phyloP scores from a whole-genome alignment of 2,329 filamentous ascomycete genomes.

The Paecilomyces sp. region DNA sequence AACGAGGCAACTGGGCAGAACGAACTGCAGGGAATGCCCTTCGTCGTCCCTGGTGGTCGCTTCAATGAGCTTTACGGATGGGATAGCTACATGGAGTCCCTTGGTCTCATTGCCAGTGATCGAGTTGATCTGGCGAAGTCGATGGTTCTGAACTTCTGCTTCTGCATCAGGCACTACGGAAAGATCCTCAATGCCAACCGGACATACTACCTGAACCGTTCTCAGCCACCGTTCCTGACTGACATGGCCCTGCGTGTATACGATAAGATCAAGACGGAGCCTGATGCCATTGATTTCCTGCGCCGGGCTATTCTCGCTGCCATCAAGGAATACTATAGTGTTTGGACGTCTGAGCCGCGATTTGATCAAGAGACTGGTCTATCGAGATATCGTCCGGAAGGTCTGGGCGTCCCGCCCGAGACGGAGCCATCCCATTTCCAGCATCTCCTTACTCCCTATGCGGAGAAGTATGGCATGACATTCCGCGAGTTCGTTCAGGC shows the following conservation, averaged over 20 bases:
- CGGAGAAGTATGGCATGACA: slow-evolving; percentile 72
- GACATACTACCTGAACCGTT: slow-evolving; percentile 89
- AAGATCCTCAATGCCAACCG: slow-evolving; percentile 97
- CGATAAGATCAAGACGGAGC: slow-evolving; percentile 83
- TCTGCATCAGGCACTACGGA: slow-evolving; percentile 96
- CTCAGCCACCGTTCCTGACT: slow-evolving; percentile 92
- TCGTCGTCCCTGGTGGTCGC: slow-evolving; percentile 92
- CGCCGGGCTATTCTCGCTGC: slow-evolving; percentile 74
- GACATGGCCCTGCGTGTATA: slow-evolving; percentile 95
- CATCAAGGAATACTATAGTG: slow-evolving; percentile 92
- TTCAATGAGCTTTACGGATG: slow-evolving; percentile 99
- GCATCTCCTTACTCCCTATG: slow-evolving; percentile 74
- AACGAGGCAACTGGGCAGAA: slow-evolving; percentile 63
- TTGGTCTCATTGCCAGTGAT: slow-evolving; percentile 80
- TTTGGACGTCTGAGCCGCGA: slow-evolving; percentile 76
- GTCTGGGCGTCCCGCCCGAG: slow-evolving; percentile 80
- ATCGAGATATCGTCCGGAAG: slow-evolving; percentile 77
- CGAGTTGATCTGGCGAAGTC: slow-evolving; percentile 80
- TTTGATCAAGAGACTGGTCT: slow-evolving; percentile 71
- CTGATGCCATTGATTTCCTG: slow-evolving; percentile 73
- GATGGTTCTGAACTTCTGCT: slow-evolving; percentile 96
- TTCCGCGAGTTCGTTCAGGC: slow-evolving; percentile 80
- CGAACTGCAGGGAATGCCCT: slow-evolving; percentile 73
- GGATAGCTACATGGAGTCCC: slow-evolving; percentile 98
- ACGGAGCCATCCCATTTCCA: slow-evolving; percentile 83